phyloP scores from a whole-genome alignment of 179 eudicot genomes.

The Spinacia oleracea region DNA sequence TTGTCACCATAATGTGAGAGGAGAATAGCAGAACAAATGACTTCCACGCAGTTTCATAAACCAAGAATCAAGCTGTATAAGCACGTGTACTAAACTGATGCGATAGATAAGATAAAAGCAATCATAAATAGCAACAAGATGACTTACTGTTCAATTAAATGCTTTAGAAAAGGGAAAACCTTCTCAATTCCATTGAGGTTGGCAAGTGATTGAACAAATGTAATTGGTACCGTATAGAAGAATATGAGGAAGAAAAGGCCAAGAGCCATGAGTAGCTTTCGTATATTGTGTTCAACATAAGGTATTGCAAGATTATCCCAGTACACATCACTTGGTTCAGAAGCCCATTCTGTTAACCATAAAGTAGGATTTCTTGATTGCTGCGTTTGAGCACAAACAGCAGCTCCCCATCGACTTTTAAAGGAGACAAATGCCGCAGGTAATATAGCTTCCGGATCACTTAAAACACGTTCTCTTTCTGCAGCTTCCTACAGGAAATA shows the following conservation, averaged over 20 bases:
- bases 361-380: constrained; percentile 78
- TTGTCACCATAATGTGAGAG: neutral
- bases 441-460: constrained; percentile 68
- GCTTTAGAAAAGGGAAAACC: constrained; percentile 71
- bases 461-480: constrained; percentile 66
- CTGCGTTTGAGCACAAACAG: constrained; percentile 96
- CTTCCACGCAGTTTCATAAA: neutral
- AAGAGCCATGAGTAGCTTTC: constrained; percentile 69
- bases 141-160: constrained; percentile 59
- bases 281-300: constrained; percentile 59
- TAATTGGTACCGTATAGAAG: constrained; percentile 89
- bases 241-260: constrained; percentile 76
- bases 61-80: neutral
- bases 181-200: constrained; percentile 80
- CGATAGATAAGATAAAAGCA: no score
- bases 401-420: constrained; percentile 91
- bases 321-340: constrained; percentile 86
- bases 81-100: neutral
- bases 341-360: constrained; percentile 96
- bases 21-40: neutral
- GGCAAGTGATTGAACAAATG: constrained; percentile 86
- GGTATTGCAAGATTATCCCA: constrained; percentile 92
- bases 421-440: constrained; percentile 99
- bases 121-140: neutral
- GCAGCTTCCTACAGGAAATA: constrained; percentile 51